Conservation (phyloP, 2,329 filamentous ascomycete genomes). For the Berkeleyomyces rouxiae region DNA sequence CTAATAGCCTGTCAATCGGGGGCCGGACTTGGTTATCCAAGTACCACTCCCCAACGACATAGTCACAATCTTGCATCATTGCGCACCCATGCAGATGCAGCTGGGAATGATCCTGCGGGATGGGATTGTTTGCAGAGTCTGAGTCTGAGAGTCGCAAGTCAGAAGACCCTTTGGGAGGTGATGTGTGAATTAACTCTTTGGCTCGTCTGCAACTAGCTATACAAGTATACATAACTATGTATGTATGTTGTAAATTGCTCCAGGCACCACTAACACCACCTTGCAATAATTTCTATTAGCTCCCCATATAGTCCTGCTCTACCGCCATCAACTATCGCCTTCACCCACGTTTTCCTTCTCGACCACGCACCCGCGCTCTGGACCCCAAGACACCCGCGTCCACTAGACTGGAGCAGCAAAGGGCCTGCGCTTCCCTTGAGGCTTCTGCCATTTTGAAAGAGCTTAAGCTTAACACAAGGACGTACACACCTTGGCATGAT, state of each 20-base stretch:
- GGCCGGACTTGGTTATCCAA: no score
- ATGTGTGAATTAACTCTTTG: no score
- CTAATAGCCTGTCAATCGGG: no score
- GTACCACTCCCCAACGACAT: no score
- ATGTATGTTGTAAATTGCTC: not conserved
- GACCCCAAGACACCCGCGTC: not conserved
- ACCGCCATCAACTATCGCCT: not conserved
- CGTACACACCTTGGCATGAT: no score
- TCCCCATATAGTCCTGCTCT: not conserved
- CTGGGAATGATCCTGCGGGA: no score
- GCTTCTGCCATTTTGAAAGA: not conserved
- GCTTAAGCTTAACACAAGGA: not conserved
- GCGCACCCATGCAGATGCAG: no score
- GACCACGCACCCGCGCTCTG: not conserved
- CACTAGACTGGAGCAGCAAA: not conserved
- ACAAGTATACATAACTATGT: not conserved
- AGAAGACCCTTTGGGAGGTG: no score
- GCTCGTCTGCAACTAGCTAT: no score
- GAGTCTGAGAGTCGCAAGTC: no score
- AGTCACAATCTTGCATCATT: no score
- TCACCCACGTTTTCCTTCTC: not conserved
- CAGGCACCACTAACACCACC: not conserved
- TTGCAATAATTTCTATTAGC: not conserved
- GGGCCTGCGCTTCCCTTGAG: not conserved
- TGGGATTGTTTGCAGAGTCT: no score